phyloP scores from a whole-genome alignment of 139 green algal species.

The Micractinium conductrix region DNA sequence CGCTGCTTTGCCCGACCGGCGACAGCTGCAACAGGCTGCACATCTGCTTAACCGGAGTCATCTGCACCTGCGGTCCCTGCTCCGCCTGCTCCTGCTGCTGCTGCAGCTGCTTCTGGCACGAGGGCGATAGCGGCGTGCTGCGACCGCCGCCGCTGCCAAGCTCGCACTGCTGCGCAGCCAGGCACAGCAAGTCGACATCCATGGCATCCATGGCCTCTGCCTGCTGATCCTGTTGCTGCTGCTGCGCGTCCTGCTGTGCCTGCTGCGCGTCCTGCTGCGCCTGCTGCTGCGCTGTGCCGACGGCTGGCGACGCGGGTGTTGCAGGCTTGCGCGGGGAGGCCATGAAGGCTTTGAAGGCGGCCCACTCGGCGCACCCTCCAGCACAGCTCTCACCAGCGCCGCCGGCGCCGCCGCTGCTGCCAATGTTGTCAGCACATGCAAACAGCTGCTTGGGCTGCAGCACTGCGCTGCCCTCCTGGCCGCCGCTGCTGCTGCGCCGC shows the following conservation, averaged over 20 bases:
- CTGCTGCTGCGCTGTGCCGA: not conserved
- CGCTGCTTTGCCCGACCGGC: too few species aligned
- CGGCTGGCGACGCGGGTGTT: not conserved
- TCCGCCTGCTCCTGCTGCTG: not conserved
- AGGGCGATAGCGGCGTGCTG: too few species aligned
- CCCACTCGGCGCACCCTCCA: not conserved
- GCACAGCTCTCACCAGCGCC: not conserved
- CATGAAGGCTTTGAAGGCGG: not conserved
- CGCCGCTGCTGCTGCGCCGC: constrained; percentile 5
- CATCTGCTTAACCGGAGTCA: too few species aligned
- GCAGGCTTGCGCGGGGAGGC: not conserved
- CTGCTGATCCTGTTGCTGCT: not conserved
- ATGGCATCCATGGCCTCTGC: not conserved
- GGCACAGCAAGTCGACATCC: too few species aligned
- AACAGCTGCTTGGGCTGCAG: constrained; percentile 29
- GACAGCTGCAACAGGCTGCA: not conserved
- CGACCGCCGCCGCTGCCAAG: too few species aligned
- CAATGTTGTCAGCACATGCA: too few species aligned
- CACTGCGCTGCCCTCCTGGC: not conserved
- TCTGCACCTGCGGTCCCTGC: too few species aligned
- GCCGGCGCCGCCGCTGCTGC: not conserved
- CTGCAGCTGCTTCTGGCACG: not conserved
- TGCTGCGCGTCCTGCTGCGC: not conserved
- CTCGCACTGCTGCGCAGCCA: not conserved
- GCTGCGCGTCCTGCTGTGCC: not conserved